phyloP scores from a whole-genome alignment of 495 filamentous ascomycete species.

The Parathielavia appendiculata region DNA sequence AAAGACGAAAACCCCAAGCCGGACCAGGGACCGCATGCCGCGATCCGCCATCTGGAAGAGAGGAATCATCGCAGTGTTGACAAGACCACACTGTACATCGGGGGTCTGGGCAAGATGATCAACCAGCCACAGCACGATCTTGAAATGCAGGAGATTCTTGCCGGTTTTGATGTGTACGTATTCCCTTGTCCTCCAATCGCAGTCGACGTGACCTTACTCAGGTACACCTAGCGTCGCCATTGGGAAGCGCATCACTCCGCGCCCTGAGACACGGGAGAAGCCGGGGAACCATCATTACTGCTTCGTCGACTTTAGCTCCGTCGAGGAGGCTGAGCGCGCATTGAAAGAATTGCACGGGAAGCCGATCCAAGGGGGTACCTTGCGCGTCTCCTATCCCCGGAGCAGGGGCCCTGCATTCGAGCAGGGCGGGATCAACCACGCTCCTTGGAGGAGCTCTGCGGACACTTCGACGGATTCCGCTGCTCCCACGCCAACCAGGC shows the following conservation, averaged over 20 bases:
- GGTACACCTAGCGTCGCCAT: conserved; percentile 42
- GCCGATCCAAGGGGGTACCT: conserved; percentile 12
- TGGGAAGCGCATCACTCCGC: conserved; percentile 59
- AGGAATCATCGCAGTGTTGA: conserved; percentile 24
- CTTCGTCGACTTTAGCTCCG: conserved; percentile 58
- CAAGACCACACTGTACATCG: conserved; percentile 57
- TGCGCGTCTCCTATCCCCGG: conserved; percentile 21
- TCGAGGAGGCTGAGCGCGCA: conserved; percentile 51
- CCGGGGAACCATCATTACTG: conserved; percentile 61
- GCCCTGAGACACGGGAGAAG: conserved; percentile 46
- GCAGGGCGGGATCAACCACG: background rate
- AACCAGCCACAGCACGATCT: conserved; percentile 49
- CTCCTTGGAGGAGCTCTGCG: background rate
- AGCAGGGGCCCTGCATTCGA: conserved; percentile 15
- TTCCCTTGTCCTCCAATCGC: background rate
- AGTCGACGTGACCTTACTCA: background rate
- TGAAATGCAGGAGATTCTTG: conserved; percentile 56
- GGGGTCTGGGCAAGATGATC: conserved; percentile 55
- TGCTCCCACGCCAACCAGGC: conserved; percentile 2
- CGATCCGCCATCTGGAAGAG: conserved; percentile 18
- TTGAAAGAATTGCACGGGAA: conserved; percentile 30
- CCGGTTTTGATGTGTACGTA: conserved; percentile 47
- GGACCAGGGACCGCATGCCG: conserved; percentile 24
- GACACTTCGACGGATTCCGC: background rate
- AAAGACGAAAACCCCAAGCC: background rate